Evolutionary conservation across 495 filamentous ascomycete species (phyloP), one percentile per base, ranked within the genome.

Genomic region (Corynascus novoguineensis): DNA sequence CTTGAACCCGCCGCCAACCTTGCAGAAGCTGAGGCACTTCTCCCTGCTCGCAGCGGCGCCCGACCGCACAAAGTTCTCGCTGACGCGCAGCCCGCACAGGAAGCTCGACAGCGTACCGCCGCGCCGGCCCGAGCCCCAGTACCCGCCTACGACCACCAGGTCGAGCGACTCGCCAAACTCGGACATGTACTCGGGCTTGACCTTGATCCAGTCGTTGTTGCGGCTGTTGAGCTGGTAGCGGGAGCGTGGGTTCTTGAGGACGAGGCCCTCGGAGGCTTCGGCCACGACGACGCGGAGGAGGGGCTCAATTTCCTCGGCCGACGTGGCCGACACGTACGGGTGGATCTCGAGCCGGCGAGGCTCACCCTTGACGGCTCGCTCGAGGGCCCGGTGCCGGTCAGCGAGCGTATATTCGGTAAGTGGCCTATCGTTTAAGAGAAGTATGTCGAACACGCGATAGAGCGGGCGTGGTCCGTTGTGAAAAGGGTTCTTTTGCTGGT

Each of bases 111-210:
- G 74, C 25, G 70, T 81, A 44, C 92, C 93, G 47, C 93, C 95
- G 47, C 93, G 81, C 44, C 81, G 82, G 0, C 93, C 93, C 25
- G 84, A 86, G 4, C 93, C 93, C 69, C 87, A 98, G 73, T 97
- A 97, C 27, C 92, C 95, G 38, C 93, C 93, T 41, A 98, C 81
- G 6, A 98, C 79, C 17, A 96, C 74, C 49, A 90, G 85, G 66
- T 98, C 93, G 10, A 98, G 81, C 6, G 86, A 88, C 71, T 98
- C 93, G 54, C 93, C 93, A 66, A 92, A 97, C 60, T 96, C 93
- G 24, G 84, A 85, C 93, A 98, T 97, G 72, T 98, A 98, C 57
- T 98, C 93, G 5, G 93, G 93, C 68, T 98, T 98, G 19, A 98
- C 91, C 69, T 98, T 98, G 77, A 97, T 89, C 93, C 93, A 98